phyloP scores from a whole-genome alignment of 805 yeast genomes.

The Torulaspora franciscae region DNA sequence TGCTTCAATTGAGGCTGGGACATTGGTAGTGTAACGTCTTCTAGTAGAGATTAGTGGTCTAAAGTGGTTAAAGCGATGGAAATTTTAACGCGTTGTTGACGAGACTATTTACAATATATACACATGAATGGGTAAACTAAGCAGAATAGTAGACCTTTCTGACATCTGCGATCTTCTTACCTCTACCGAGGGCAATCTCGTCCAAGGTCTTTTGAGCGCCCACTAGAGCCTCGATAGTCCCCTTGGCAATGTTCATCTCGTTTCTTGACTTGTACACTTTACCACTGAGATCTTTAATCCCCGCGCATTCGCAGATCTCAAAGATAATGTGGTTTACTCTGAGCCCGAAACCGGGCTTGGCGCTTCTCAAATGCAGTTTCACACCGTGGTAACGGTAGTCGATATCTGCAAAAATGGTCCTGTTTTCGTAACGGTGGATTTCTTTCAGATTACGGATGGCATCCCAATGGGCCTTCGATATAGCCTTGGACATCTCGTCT shows the following conservation, averaged over 20 bases:
- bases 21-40: not conserved
- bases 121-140: conserved; percentile 18
- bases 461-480: conserved; percentile 83
- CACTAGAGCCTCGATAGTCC: conserved; percentile 73
- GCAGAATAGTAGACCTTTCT: conserved; percentile 78
- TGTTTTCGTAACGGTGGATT: conserved; percentile 81
- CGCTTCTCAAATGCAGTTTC: conserved; percentile 70
- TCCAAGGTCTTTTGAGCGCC: conserved; percentile 74
- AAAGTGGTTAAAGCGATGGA: not conserved
- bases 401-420: conserved; percentile 84
- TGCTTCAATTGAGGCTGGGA: conserved; percentile 30
- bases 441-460: conserved; percentile 80
- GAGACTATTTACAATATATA: conserved; percentile 5
- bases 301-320: conserved; percentile 88
- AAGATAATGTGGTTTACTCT: conserved; percentile 86
- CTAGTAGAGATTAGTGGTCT: not conserved
- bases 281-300: conserved; percentile 88
- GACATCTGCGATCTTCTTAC: conserved; percentile 90
- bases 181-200: conserved; percentile 85
- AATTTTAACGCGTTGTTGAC: conserved; percentile 1
- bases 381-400: conserved; percentile 85
- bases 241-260: conserved; percentile 90
- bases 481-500: conserved; percentile 67
- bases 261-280: conserved; percentile 90
- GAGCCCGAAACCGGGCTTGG: conserved; percentile 90